Conservation (phyloP, 169 alveolate genomes). For the Cryptosporidium andersoni region DNA sequence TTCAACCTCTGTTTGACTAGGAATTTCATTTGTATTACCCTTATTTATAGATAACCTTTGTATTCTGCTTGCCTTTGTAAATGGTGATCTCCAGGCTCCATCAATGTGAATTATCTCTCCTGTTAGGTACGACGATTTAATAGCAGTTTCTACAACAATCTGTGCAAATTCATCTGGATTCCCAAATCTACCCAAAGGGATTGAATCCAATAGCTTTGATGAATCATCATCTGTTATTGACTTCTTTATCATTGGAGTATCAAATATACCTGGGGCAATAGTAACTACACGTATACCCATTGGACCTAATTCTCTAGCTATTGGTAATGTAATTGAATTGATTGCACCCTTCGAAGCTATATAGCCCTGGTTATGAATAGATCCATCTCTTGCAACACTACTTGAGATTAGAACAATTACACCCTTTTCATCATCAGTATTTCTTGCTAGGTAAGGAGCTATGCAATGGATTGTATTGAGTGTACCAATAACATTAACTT, state of each 20-base stretch:
- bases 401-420: constrained; percentile 50
- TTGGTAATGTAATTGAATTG: constrained; percentile 73
- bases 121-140: constrained; percentile 75
- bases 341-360: constrained; percentile 58
- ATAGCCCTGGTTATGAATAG: constrained; percentile 58
- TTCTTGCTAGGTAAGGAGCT: constrained; percentile 35
- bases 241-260: constrained; percentile 79
- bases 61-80: not conserved
- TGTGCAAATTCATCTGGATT: constrained; percentile 81
- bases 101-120: constrained; percentile 81
- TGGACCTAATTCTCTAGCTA: constrained; percentile 86
- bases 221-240: constrained; percentile 72
- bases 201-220: constrained; percentile 72
- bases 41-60: constrained; percentile 40
- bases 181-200: constrained; percentile 83
- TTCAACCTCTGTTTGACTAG: no score
- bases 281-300: constrained; percentile 82
- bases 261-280: constrained; percentile 82
- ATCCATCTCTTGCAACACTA: constrained; percentile 58
- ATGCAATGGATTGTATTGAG: constrained; percentile 45
- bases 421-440: constrained; percentile 46
- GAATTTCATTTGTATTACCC: not conserved
- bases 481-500: constrained; percentile 44
- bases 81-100: constrained; percentile 81
- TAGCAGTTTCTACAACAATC: constrained; percentile 72